Conservation (phyloP, 2,329 filamentous ascomycete genomes). For the Cercospora sojina region DNA sequence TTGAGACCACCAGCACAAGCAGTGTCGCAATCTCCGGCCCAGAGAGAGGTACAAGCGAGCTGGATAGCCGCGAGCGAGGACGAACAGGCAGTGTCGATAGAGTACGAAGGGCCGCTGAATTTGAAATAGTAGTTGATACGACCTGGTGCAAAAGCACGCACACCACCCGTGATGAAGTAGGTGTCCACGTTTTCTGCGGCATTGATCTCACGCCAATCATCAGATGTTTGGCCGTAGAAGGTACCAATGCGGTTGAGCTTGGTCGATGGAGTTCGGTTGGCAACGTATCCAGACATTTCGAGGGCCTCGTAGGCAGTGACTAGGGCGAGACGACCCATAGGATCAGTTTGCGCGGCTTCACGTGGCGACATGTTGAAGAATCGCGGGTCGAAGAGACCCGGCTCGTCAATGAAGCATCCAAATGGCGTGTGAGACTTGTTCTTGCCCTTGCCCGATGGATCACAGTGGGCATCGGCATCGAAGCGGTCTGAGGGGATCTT, state of each 20-base stretch:
- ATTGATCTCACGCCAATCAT: constrained; percentile 77
- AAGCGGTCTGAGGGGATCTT: constrained; percentile 70
- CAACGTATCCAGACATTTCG: constrained; percentile 76
- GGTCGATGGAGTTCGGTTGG: constrained; percentile 68
- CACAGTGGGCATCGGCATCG: constrained; percentile 67
- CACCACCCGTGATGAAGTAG: constrained; percentile 65
- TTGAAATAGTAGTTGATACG: constrained; percentile 76
- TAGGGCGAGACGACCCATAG: constrained; percentile 74
- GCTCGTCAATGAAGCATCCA: constrained; percentile 73
- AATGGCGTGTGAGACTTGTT: constrained; percentile 77
- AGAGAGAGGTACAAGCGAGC: constrained; percentile 69
- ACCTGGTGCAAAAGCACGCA: constrained; percentile 61
- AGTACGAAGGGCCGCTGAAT: constrained; percentile 70
- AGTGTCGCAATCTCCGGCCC: constrained; percentile 75
- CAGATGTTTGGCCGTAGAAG: constrained; percentile 72
- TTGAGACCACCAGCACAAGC: constrained; percentile 77
- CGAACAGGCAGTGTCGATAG: constrained; percentile 75
- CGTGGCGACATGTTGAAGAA: constrained; percentile 87
- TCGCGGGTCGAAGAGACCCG: constrained; percentile 74
- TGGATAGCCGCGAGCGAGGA: constrained; percentile 72
- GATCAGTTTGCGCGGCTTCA: constrained; percentile 77
- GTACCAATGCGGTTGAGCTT: constrained; percentile 65
- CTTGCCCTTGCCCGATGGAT: constrained; percentile 68
- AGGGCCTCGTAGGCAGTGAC: constrained; percentile 78
- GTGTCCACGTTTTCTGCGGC: constrained; percentile 69